A percentile compares a stretch with the other conserved stretches of the same genome.
Evolutionary conservation across 2,329 filamentous ascomycete genomes (phyloP).

Genomic region (Hypoxylon sp.): DNA sequence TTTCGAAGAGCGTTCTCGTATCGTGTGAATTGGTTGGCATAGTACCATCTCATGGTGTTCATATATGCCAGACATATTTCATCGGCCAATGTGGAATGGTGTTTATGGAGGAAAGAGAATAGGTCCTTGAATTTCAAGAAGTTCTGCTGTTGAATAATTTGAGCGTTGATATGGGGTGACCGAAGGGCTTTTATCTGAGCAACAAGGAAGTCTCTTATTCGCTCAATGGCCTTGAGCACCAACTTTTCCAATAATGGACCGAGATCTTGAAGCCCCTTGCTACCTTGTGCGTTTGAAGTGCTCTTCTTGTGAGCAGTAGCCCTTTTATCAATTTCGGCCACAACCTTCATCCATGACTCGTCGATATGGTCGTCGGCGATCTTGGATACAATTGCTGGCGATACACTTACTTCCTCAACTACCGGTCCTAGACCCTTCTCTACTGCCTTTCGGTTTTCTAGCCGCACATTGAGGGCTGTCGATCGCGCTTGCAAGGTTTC

Average conservation of each 20-base stretch:
- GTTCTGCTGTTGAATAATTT: slow-evolving; percentile 94
- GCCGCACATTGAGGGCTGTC: slow-evolving; percentile 82
- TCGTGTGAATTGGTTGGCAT: slow-evolving; percentile 88
- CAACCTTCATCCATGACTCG: slow-evolving; percentile 85
- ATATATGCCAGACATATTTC: slow-evolving; percentile 95
- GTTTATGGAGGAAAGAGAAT: slow-evolving; percentile 85
- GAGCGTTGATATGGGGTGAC: slow-evolving; percentile 96
- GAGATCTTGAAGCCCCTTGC: slow-evolving; percentile 86
- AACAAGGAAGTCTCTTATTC: slow-evolving; percentile 94
- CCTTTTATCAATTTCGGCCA: slow-evolving; percentile 84
- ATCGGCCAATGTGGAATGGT: slow-evolving; percentile 86
- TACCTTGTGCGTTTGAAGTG: slow-evolving; percentile 70
- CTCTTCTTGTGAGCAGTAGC: slow-evolving; percentile 79
- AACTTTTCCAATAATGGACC: slow-evolving; percentile 88
- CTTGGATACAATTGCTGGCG: slow-evolving; percentile 85
- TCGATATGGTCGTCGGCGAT: slow-evolving; percentile 93
- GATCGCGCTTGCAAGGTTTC: slow-evolving; percentile 93
- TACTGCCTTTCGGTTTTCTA: slow-evolving; percentile 91
- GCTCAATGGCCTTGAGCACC: slow-evolving; percentile 89
- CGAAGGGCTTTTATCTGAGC: slow-evolving; percentile 93
- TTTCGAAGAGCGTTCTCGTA: slow-evolving; percentile 89
- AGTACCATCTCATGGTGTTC: slow-evolving; percentile 99
- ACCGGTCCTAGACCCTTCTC: slow-evolving; percentile 89
- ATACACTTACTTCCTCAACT: slow-evolving; percentile 91
- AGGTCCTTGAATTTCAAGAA: slow-evolving; percentile 91